Evolutionary conservation across 768 basidiomycete species (phyloP).

Genomic region (Pisolithus albus): DNA sequence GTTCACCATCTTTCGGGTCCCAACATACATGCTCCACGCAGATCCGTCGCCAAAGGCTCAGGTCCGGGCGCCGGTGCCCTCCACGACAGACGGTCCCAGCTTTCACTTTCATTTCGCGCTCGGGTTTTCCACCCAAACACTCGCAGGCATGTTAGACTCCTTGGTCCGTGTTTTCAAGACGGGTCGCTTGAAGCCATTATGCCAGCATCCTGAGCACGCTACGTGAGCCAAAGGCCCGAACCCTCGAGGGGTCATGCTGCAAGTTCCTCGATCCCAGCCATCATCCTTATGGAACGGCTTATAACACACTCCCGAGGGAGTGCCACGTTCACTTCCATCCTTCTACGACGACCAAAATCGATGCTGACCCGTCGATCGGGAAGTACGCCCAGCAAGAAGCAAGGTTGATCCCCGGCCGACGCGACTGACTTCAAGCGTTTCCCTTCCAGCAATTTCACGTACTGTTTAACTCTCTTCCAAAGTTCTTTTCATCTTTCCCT

Average conservation of each 20-base stretch:
- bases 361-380: too few relatives aligned
- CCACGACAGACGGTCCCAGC: slow-evolving; percentile 56
- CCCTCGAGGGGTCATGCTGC: too few relatives aligned
- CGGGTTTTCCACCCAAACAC: slow-evolving; percentile 71
- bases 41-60: slow-evolving; percentile 64
- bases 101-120: slow-evolving; percentile 67
- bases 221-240: too few relatives aligned
- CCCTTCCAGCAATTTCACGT: slow-evolving; percentile 78
- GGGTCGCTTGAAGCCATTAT: slow-evolving; percentile 72
- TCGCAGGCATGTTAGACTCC: slow-evolving; percentile 81
- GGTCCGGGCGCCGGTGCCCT: slow-evolving; percentile 71
- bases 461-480: slow-evolving; percentile 77
- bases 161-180: slow-evolving; percentile 84
- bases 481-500: slow-evolving; percentile 81
- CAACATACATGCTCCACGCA: slow-evolving; percentile 79
- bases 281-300: too few relatives aligned
- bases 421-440: slow-evolving; percentile 70
- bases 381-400: too few relatives aligned
- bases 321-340: too few relatives aligned
- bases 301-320: too few relatives aligned
- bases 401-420: slow-evolving; percentile 20
- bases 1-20: slow-evolving; percentile 90
- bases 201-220: slow-evolving; percentile 66
- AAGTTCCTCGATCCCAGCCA: too few relatives aligned
- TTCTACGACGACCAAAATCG: too few relatives aligned